phyloP scores from a whole-genome alignment of 1,139 yeast genomes.

The Candida dubliniensis region DNA sequence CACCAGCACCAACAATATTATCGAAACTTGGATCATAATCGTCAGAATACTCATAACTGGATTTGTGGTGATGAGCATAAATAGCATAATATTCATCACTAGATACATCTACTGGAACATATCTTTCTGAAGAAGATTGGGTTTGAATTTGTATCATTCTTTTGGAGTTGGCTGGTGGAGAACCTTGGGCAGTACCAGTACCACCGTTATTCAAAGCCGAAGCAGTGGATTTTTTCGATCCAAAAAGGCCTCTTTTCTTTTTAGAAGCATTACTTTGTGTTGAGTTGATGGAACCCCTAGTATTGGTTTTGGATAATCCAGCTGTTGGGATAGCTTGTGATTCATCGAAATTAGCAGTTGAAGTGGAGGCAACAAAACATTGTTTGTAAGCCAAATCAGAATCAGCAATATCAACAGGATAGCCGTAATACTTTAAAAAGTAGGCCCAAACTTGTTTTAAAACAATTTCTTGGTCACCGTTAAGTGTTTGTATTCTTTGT shows the following conservation, averaged over 20 bases:
- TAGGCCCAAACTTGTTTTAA: slow-evolving; percentile 47
- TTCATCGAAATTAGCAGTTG: slow-evolving; percentile 22
- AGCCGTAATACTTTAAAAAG: slow-evolving; percentile 39
- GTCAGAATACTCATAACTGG: slow-evolving; percentile 24
- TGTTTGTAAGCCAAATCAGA: slow-evolving; percentile 34
- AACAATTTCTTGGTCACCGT: slow-evolving; percentile 40
- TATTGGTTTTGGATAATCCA: slow-evolving; percentile 27
- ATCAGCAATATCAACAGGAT: slow-evolving; percentile 30
- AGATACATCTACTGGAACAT: slow-evolving; percentile 26
- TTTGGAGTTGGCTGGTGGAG: slow-evolving; percentile 21
- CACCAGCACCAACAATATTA: slow-evolving; percentile 6
- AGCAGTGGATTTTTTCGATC: slow-evolving; percentile 15
- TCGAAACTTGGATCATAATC: slow-evolving; percentile 18
- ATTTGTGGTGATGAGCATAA: slow-evolving; percentile 25
- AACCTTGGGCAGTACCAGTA: slow-evolving; percentile 13
- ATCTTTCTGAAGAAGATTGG: slow-evolving; percentile 30
- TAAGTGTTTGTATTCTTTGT: slow-evolving; percentile 43
- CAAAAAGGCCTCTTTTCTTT: slow-evolving; percentile 23
- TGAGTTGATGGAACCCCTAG: slow-evolving; percentile 31
- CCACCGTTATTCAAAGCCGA: slow-evolving; percentile 13
- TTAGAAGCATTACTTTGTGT: slow-evolving; percentile 21
- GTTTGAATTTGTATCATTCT: slow-evolving; percentile 35
- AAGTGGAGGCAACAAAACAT: slow-evolving; percentile 36
- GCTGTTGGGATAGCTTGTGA: slow-evolving; percentile 19
- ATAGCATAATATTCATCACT: slow-evolving; percentile 23